Evolutionary conservation across 306 rosid species (phyloP).

Genomic region (Glycyrrhiza uralensis): DNA sequence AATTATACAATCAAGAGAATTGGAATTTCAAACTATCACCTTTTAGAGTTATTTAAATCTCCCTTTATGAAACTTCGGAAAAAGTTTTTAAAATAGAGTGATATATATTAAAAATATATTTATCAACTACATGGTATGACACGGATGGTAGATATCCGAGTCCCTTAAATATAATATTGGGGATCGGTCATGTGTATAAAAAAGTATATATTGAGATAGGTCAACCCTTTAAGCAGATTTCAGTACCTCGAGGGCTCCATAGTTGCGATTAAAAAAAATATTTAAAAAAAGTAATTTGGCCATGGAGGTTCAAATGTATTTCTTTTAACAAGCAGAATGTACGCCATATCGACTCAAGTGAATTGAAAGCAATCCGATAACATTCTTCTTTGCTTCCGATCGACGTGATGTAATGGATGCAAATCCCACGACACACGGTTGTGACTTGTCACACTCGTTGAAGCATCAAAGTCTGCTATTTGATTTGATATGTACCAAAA

Average conservation of each 20-base stretch:
- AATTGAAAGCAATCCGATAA: slow-evolving; percentile 1
- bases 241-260: too few species aligned
- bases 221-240: too few species aligned
- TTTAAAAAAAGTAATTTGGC: too few species aligned
- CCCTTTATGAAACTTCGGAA: not conserved
- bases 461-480: slow-evolving; percentile 16
- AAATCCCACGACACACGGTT: not conserved
- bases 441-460: not conserved
- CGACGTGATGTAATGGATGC: not conserved
- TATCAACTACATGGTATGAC: too few species aligned
- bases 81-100: not conserved
- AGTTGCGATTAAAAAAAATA: too few species aligned
- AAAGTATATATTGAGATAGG: too few species aligned
- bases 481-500: not conserved
- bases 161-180: too few species aligned
- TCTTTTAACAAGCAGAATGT: too few species aligned
- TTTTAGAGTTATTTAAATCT: not conserved
- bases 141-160: too few species aligned
- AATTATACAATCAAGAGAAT: not conserved
- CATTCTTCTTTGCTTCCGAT: not conserved
- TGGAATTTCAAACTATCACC: not conserved
- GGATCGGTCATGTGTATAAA: too few species aligned
- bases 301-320: not conserved
- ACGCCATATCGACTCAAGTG: too few species aligned
- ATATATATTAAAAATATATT: too few species aligned